Evolutionary conservation across 1,284 basidiomycete species (phyloP), one percentile per base, ranked within the genome.

Genomic region (Schizophyllum commune): DNA sequence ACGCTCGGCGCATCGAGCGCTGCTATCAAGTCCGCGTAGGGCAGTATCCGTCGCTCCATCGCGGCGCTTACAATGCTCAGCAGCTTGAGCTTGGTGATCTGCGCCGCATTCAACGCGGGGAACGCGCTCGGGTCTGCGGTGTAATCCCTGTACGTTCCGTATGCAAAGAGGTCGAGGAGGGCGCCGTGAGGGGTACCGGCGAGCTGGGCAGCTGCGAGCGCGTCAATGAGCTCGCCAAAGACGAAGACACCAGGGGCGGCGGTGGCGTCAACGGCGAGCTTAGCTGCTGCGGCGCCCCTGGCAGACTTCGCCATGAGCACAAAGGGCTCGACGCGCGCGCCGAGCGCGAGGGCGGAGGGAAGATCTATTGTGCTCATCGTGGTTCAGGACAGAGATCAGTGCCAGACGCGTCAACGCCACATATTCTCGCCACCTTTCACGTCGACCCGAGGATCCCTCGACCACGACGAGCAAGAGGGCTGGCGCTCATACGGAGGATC

Each of bases 251-350:
- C 95, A 7, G 88, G 86, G 0, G 96, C 91, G 51, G 91, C 83
- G 34, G 91, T 94, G 60, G 88, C 95, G 71, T 97, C 90, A 67
- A 87, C 80, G 21, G 96, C 77, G 61, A 97, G 83, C 70, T 95
- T 94, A 8, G 92, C 94, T 0, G 94, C 94, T 0, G 90, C 93
- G 0, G 93, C 92, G 1, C 96, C 96, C 69, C 92, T 94, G 1
- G 91, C 86, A 0, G 90, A 90, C 70, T 95, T 94, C 3, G 89
- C 91, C 74, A 98, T 90, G 61, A 98, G 82, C 33, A 97, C 72
- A 72, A 91, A 96, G 0, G 94, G 92, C 75, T 97, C 93, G 39
- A 17, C 39, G 39, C 39, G 39, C 13, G 39, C 39, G 13, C 39
- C 39, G 39, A 47, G 39, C 13, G 39, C 39, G 9, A 47, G 39